Evolutionary conservation across 306 rosid species (phyloP).

Genomic region (Rubus idaeus): DNA sequence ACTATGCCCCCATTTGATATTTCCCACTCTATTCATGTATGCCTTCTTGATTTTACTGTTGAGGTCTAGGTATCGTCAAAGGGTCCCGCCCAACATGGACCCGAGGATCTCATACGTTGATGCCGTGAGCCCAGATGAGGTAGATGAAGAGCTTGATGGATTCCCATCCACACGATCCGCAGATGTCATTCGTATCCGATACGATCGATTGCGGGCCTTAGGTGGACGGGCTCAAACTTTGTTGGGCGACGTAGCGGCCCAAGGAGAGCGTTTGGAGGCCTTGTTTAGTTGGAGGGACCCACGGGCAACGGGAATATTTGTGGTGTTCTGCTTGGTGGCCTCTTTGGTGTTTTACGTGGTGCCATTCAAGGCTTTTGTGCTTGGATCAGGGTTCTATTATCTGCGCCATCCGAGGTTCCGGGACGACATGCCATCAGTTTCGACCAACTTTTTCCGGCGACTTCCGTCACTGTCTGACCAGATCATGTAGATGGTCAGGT

Average conservation of each 20-base stretch:
- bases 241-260: constrained; percentile 85
- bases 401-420: constrained; percentile 82
- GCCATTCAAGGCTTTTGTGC: constrained; percentile 56
- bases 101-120: constrained; percentile 69
- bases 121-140: constrained; percentile 61
- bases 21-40: constrained; percentile 76
- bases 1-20: constrained; percentile 53
- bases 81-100: constrained; percentile 56
- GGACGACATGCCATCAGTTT: constrained; percentile 74
- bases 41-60: constrained; percentile 53
- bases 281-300: constrained; percentile 79
- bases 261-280: constrained; percentile 87
- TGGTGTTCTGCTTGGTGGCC: constrained; percentile 56
- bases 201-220: constrained; percentile 67
- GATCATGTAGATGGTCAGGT: constrained; percentile 42
- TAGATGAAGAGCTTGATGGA: constrained; percentile 87
- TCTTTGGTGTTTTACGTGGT: constrained; percentile 67
- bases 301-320: constrained; percentile 79
- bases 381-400: constrained; percentile 61
- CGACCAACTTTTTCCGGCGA: constrained; percentile 66
- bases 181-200: constrained; percentile 54
- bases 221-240: constrained; percentile 79
- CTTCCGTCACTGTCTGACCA: constrained; percentile 77
- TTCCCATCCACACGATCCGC: constrained; percentile 53
- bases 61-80: constrained; percentile 45